Conservation (phyloP, 306 rosid species). For the Acmispon strigosus region DNA sequence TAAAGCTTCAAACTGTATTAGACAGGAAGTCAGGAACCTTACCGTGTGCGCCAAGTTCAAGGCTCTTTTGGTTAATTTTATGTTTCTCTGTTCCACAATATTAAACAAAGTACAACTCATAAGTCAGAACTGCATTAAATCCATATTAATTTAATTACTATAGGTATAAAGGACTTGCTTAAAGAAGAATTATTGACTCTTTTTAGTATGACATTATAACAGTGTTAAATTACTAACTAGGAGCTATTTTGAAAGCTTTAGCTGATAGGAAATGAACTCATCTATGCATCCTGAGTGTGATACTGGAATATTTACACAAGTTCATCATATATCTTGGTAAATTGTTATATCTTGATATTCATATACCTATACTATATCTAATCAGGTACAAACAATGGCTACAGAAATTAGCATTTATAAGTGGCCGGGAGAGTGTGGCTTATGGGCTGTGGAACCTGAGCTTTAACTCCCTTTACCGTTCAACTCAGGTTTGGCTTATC, state of each 20-base stretch:
- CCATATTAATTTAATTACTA: neutral
- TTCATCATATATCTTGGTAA: neutral
- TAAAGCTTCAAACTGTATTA: neutral
- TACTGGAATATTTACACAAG: neutral
- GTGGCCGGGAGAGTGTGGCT: conserved; percentile 58
- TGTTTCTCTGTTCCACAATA: neutral
- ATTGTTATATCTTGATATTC: conserved; percentile 3
- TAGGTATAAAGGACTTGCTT: neutral
- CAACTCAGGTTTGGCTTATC: conserved; percentile 55
- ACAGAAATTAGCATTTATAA: conserved; percentile 45
- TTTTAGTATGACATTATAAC: neutral
- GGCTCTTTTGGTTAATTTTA: neutral
- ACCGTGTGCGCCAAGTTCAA: neutral
- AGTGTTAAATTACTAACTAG: neutral
- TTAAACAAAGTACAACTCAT: neutral
- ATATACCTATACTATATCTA: conserved; percentile 20
- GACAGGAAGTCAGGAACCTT: neutral
- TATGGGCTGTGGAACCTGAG: conserved; percentile 65
- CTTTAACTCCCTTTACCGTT: conserved; percentile 54
- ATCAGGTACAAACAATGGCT: conserved; percentile 64
- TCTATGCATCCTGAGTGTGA: neutral
- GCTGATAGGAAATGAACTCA: conserved; percentile 2
- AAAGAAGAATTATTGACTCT: neutral
- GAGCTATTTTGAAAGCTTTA: conserved; percentile 9
- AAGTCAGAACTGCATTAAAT: neutral